phyloP scores from a whole-genome alignment of 129 eudicot genomes.

The Centrapalus pauciflorus region DNA sequence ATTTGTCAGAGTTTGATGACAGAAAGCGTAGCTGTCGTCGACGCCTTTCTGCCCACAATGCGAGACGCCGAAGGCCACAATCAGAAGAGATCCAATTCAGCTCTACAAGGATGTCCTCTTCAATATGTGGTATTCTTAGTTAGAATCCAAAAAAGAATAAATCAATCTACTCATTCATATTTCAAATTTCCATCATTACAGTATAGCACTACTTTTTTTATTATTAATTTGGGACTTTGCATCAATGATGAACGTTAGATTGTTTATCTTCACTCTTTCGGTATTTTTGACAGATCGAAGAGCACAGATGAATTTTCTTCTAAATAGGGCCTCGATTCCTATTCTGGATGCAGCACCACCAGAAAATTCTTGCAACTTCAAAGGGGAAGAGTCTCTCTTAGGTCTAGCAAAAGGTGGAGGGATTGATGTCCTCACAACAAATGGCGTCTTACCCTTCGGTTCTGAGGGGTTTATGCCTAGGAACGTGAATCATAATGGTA shows the following conservation, averaged over 20 bases:
- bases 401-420: constrained; percentile 32
- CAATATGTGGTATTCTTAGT: constrained; percentile 18
- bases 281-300: constrained; percentile 33
- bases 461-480: constrained; percentile 32
- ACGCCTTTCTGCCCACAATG: constrained; percentile 65
- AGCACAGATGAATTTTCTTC: constrained; percentile 36
- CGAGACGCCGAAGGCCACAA: constrained; percentile 58
- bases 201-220: not conserved
- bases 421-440: constrained; percentile 20
- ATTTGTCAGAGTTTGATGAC: constrained; percentile 61
- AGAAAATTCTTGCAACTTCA: constrained; percentile 32
- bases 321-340: constrained; percentile 37
- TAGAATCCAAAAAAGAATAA: not conserved
- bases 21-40: constrained; percentile 68
- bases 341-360: constrained; percentile 30
- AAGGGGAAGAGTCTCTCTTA: constrained; percentile 29
- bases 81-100: constrained; percentile 43
- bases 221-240: not conserved
- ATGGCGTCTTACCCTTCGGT: constrained; percentile 16
- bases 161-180: not conserved
- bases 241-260: not conserved
- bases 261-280: not conserved
- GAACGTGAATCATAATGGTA: constrained; percentile 37
- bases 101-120: constrained; percentile 34
- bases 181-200: not conserved